Evolutionary conservation across 1,284 basidiomycete species (phyloP).

Genomic region (Pyrrhoderma noxium): DNA sequence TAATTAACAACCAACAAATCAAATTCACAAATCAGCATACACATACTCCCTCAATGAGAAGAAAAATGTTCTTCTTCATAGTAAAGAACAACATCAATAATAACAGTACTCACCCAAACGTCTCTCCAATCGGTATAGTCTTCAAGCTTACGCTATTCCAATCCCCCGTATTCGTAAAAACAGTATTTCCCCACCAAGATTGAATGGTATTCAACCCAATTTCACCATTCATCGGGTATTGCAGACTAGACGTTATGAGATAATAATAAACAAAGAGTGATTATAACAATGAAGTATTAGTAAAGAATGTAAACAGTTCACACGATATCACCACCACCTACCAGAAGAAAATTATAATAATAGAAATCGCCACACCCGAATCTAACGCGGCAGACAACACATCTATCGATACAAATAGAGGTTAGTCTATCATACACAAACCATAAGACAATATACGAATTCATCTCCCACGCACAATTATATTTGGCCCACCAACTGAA

Average conservation of each 20-base stretch:
- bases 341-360: slow-evolving; percentile 41
- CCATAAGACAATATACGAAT: slow-evolving; percentile 10
- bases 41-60: too few relatives aligned
- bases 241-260: too few relatives aligned
- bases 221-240: slow-evolving; percentile 36
- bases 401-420: slow-evolving; percentile 25
- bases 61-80: too few relatives aligned
- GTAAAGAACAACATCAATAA: too few relatives aligned
- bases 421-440: background rate
- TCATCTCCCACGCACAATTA: slow-evolving; percentile 24
- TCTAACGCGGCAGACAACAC: slow-evolving; percentile 46
- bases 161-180: slow-evolving; percentile 31
- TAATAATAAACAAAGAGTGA: slow-evolving; percentile 18
- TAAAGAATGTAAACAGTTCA: too few relatives aligned
- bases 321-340: background rate
- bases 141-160: slow-evolving; percentile 24
- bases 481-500: slow-evolving; percentile 69
- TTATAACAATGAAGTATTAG: background rate
- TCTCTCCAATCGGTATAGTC: background rate
- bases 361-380: slow-evolving; percentile 38
- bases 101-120: slow-evolving; percentile 7
- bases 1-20: too few relatives aligned
- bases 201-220: slow-evolving; percentile 34
- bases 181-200: slow-evolving; percentile 39
- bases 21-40: too few relatives aligned